Conservation (phyloP, 768 basidiomycete species). For the Trametes meyenii region DNA sequence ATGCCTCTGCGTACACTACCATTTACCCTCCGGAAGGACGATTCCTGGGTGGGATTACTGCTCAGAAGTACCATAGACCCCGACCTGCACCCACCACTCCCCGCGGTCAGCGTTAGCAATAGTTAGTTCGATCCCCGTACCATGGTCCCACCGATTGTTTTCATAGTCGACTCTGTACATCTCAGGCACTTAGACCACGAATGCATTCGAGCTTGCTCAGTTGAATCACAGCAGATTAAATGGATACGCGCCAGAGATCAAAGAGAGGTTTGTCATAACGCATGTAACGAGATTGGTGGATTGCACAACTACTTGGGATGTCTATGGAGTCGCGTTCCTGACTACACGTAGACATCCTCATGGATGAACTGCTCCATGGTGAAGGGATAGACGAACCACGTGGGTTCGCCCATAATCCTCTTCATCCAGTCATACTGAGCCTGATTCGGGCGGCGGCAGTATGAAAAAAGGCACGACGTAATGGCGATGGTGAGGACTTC, state of each 20-base stretch:
- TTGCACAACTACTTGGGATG: too few species aligned
- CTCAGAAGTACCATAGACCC: not conserved
- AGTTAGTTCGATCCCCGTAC: not conserved
- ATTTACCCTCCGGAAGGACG: constrained; percentile 1
- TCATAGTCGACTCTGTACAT: not conserved
- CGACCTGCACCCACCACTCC: not conserved
- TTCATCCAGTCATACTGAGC: not conserved
- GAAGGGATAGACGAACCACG: not conserved
- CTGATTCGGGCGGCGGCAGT: not conserved
- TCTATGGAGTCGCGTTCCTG: too few species aligned
- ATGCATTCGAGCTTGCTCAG: too few species aligned
- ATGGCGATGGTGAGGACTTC: not conserved
- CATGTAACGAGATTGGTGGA: too few species aligned
- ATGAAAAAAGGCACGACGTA: not conserved
- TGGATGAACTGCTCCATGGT: not conserved
- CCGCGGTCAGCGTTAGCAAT: not conserved
- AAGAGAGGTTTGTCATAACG: too few species aligned
- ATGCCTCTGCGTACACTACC: not conserved
- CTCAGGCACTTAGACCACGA: too few species aligned
- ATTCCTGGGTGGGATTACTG: not conserved
- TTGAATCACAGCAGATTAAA: too few species aligned
- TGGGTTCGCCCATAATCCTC: not conserved
- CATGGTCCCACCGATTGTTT: not conserved
- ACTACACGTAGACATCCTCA: not conserved
- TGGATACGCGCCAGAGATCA: too few species aligned